phyloP scores from a whole-genome alignment of 768 basidiomycete genomes.

The Coprinopsis strossmayeri region DNA sequence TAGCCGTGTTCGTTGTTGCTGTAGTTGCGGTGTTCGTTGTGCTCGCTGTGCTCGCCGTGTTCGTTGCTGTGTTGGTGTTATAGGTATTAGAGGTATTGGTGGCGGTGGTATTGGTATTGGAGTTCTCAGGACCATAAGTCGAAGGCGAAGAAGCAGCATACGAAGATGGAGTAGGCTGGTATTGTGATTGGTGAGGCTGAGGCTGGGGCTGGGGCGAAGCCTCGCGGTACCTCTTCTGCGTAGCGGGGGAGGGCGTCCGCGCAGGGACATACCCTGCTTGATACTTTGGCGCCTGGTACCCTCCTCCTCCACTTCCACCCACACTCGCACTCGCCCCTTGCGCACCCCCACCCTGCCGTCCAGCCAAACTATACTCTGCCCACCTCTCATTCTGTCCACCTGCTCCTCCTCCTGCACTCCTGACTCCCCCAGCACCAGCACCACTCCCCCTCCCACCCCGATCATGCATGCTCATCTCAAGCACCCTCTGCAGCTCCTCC shows the following conservation, averaged over 20 bases:
- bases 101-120: too few species aligned
- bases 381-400: too few species aligned
- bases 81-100: too few species aligned
- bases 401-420: too few species aligned
- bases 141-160: conserved; percentile 7
- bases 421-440: too few species aligned
- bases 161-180: neutral
- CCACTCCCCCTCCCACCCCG: conserved; percentile 71
- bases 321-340: too few species aligned
- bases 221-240: conserved; percentile 20
- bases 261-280: conserved; percentile 55
- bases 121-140: too few species aligned
- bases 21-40: neutral
- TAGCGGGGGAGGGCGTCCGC: conserved; percentile 37
- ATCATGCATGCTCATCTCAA: conserved; percentile 92
- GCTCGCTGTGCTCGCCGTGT: neutral
- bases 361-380: conserved; percentile 34
- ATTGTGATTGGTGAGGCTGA: conserved; percentile 12
- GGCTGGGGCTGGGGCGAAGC: conserved; percentile 13
- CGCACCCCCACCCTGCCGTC: conserved; percentile 16
- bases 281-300: conserved; percentile 30
- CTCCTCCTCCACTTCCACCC: too few species aligned
- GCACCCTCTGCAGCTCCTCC: conserved; percentile 87
- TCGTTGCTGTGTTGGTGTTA: too few species aligned
- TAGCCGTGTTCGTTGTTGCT: conserved; percentile 4